Base-by-base conservation (phyloP, 2,329 filamentous ascomycete species). In the Zymoseptoria brevis region DNA sequence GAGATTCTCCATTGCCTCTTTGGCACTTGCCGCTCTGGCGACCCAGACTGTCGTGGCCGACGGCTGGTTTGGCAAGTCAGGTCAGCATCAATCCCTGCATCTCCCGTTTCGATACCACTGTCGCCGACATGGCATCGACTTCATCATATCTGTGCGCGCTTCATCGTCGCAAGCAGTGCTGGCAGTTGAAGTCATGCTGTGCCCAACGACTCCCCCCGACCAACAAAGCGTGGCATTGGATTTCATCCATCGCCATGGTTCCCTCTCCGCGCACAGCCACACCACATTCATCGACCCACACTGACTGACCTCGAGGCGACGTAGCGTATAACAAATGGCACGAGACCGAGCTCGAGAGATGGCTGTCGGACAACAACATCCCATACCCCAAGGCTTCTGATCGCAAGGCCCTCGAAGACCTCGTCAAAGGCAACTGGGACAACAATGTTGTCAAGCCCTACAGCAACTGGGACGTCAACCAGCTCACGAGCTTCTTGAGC, bases 301-400 rank as follows among this genome's bases (percentile, higher is more conserved):
- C 64, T 71, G 61, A 63, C 63, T 60, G 60, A 66, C 63, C 26
- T 57, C 57, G 58, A 70, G 66, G 62, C 63, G 68, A 66, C 51
- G 54, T 71, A 96, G 93, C 87, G 16, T 97, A 97, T 81, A 96
- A 97, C 79, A 96, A 94, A 75, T 99, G 94, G 94, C 93, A 97
- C 70, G 87, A 97, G 80, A 96, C 90, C 21, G 94, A 99, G 81
- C 85, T 99, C 29, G 93, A 99, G 79, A 85, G 92, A 70, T 99
- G 94, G 94, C 85, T 99, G 54, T 89, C 89, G 29, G 94, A 99
- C 73, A 83, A 97, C 77, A 85, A 92, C 73, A 81, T 99, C 59
- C 90, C 93, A 8, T 91, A 96, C 74, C 91, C 94, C n/a, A 87
- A 85, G 9, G 85, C 92, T 9, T 86, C 93, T 54, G 91, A 96